Evolutionary conservation across 371 early-diverging fungal species (phyloP).

Genomic region (Actinomortierella ambigua): DNA sequence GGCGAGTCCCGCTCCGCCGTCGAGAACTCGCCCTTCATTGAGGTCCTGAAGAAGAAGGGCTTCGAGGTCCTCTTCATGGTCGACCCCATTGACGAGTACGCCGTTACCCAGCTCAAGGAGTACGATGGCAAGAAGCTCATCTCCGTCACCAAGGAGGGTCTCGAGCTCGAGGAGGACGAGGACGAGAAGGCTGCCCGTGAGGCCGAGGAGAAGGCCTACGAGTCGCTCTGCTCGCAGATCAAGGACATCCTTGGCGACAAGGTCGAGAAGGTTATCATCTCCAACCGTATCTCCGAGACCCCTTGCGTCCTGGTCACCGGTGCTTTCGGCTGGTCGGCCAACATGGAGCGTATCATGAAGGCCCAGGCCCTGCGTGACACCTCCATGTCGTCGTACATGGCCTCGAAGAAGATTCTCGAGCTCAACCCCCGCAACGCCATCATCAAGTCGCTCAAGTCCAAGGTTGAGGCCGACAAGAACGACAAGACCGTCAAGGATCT

Average conservation of each 20-base stretch:
- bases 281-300: constrained; percentile 92
- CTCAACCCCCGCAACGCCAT: constrained; percentile 96
- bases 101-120: constrained; percentile 97
- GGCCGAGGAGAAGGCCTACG: constrained; percentile 83
- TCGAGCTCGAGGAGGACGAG: constrained; percentile 97
- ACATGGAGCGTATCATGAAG: constrained; percentile 99
- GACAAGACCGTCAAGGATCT: constrained; percentile 98
- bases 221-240: constrained; percentile 81
- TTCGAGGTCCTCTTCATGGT: constrained; percentile 96
- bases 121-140: constrained; percentile 99
- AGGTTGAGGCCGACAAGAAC: constrained; percentile 90
- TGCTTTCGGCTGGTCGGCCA: constrained; percentile 98
- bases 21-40: constrained; percentile 97
- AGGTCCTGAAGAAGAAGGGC: constrained; percentile 97
- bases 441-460: constrained; percentile 89
- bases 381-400: constrained; percentile 97
- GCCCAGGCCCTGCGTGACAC: constrained; percentile 98
- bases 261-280: constrained; percentile 98
- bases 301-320: constrained; percentile 98
- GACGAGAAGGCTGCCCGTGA: constrained; percentile 92
- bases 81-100: constrained; percentile 96
- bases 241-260: constrained; percentile 95
- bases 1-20: constrained; percentile 95
- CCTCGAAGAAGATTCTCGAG: constrained; percentile 98
- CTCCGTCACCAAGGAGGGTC: constrained; percentile 98